Evolutionary conservation across 805 yeast genomes (phyloP).

Genomic region (Kluyveromyces starmeri): DNA sequence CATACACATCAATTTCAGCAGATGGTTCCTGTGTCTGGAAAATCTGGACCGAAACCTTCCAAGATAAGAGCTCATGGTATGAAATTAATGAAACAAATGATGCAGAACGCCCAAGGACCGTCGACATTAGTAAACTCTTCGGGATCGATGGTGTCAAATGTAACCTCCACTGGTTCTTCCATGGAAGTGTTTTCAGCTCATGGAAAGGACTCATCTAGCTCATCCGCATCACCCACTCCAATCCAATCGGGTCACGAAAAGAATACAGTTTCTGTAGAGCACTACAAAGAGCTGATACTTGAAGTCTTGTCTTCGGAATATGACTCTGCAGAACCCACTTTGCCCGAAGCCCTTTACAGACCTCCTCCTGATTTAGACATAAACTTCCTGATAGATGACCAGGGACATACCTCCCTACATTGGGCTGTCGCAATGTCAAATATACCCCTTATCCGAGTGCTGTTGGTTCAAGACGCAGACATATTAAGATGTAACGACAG

Average conservation of each 20-base stretch:
- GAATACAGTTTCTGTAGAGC: constrained; percentile 13
- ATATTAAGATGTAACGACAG: constrained; percentile 42
- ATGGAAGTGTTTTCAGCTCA: constrained; percentile 18
- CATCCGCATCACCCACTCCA: constrained; percentile 18
- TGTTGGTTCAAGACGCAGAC: constrained; percentile 51
- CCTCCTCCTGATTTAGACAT: constrained; percentile 60
- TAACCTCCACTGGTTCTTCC: constrained; percentile 15
- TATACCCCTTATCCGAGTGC: constrained; percentile 45
- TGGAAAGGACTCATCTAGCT: constrained; percentile 19
- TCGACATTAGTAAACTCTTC: constrained; percentile 1
- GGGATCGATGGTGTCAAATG: constrained; percentile 10
- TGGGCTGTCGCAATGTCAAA: constrained; percentile 84
- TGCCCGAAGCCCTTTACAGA: constrained; percentile 33
- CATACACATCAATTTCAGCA: constrained; percentile 12
- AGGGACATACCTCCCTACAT: constrained; percentile 74
- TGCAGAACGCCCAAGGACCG: not conserved
- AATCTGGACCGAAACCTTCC: constrained; percentile 9
- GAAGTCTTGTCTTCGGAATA: constrained; percentile 27
- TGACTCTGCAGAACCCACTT: constrained; percentile 22
- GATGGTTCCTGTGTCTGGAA: constrained; percentile 8
- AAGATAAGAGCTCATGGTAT: constrained; percentile 25
- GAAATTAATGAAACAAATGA: constrained; percentile 14
- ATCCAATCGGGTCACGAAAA: constrained; percentile 10
- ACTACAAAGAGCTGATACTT: constrained; percentile 25
- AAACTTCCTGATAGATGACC: constrained; percentile 63